These are phyloP conservation scores for Diplodia corticola DNA, from an alignment of 2,329 filamentous ascomycete species.

Conservation along the genomic window DNA sequence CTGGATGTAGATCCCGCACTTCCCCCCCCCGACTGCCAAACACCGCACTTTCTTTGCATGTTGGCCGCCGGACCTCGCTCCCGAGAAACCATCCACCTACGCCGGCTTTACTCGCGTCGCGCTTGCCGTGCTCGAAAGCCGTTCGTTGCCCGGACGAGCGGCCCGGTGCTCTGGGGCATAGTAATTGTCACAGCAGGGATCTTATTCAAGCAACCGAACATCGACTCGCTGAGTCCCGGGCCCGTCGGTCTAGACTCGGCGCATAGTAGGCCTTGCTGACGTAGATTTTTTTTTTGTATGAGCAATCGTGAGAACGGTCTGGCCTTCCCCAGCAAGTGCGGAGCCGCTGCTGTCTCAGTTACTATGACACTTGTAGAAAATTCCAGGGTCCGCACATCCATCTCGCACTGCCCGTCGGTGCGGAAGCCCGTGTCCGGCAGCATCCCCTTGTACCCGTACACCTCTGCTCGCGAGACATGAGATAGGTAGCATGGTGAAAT, in stretches of 20 bases:
- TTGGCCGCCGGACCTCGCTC: background rate
- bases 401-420: background rate
- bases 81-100: background rate
- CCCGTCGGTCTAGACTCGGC: background rate
- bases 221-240: background rate
- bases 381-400: background rate
- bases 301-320: background rate
- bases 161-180: background rate
- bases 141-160: background rate
- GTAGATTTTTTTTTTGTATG: no score
- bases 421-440: background rate
- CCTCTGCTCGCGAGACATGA: background rate
- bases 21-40: background rate
- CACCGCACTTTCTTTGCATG: background rate
- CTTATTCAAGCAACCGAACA: background rate
- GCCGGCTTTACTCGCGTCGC: background rate
- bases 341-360: background rate
- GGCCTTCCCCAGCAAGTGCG: background rate
- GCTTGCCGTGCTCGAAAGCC: background rate
- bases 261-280: background rate
- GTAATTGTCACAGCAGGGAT: background rate
- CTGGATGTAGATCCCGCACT: slow-evolving; percentile 10
- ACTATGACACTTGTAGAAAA: background rate
- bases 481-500: background rate
- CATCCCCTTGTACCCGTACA: background rate